phyloP scores from a whole-genome alignment of 2,329 filamentous ascomycete species.

The Colletotrichum endophyticum region DNA sequence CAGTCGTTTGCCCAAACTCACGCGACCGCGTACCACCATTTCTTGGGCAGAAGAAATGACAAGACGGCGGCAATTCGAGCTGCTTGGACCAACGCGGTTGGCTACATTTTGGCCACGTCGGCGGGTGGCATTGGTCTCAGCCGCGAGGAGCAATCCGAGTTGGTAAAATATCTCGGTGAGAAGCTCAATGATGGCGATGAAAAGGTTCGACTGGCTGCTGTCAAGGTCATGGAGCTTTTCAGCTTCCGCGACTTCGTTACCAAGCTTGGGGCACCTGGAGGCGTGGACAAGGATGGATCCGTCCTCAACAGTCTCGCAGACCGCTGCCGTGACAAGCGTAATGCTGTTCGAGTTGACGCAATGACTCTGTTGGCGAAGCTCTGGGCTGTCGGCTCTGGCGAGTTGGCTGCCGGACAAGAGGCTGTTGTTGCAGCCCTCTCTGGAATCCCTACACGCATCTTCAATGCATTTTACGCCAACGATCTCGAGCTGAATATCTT shows the following conservation, averaged over 20 bases:
- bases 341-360: constrained; percentile 81
- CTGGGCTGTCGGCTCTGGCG: constrained; percentile 92
- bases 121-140: constrained; percentile 89
- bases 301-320: constrained; percentile 84
- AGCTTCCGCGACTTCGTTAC: constrained; percentile 80
- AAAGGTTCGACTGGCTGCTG: constrained; percentile 86
- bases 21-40: constrained; percentile 78
- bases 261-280: constrained; percentile 79
- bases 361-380: constrained; percentile 85
- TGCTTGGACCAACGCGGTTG: constrained; percentile 84
- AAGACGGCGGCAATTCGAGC: constrained; percentile 83
- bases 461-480: constrained; percentile 90
- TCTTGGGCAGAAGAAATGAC: constrained; percentile 84
- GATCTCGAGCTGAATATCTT: constrained; percentile 84
- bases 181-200: constrained; percentile 90
- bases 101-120: constrained; percentile 87
- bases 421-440: constrained; percentile 75
- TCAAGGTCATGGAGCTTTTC: constrained; percentile 83
- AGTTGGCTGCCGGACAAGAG: constrained; percentile 84
- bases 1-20: constrained; percentile 90
- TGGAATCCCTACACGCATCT: constrained; percentile 82
- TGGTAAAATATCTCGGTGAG: constrained; percentile 77
- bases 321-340: constrained; percentile 85
- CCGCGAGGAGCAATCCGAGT: constrained; percentile 76
- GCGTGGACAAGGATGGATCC: constrained; percentile 76